Base-by-base conservation (phyloP, 1,284 basidiomycete genomes). In the Veloboletus limbatus region DNA sequence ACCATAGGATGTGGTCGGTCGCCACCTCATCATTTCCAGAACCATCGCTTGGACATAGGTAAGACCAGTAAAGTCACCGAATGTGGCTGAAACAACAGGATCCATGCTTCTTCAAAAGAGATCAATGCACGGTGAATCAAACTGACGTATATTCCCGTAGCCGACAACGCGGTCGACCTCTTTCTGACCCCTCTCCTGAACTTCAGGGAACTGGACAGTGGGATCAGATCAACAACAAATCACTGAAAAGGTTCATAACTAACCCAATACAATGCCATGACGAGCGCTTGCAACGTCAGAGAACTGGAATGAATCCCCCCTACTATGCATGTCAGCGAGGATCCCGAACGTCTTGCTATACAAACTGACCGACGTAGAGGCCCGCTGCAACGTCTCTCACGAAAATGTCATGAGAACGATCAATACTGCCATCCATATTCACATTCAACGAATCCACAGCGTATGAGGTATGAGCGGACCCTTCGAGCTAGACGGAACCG, bases 21-120 rank as follows among this genome's bases (percentile, higher is more conserved):
- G 24, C 44, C 44, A 45, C n/a, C 44, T 45, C 44, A 45, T 45
- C 44, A 45, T 45, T 34, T 45, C 44, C 14, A 44, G 26, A 8
- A 45, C 40, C 44, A 45, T 45, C 8, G 44, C 44, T 21, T 45
- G 44, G 24, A 45, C 40, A 43, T 45, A 45, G n/a, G 31, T 43
- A 8, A 45, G 44, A 13, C 40, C 24, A 34, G 22, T 9, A 16
- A 45, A 44, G 31, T 44, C 44, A 16, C 40, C 31, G 11, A 45
- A 45, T 17, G 44, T 44, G 16, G 44, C 44, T 45, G 25, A n/a
- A n/a, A n/a, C n/a, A n/a, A n/a, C n/a, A n/a, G n/a, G n/a, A n/a
- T n/a, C n/a, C n/a, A n/a, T n/a, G n/a, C n/a, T n/a, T n/a, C n/a
- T n/a, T n/a, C n/a, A n/a, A n/a, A n/a, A n/a, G n/a, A n/a, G n/a